Conservation (phyloP, 192 early-diverging fungal genomes). For the Mortierella antarctica region DNA sequence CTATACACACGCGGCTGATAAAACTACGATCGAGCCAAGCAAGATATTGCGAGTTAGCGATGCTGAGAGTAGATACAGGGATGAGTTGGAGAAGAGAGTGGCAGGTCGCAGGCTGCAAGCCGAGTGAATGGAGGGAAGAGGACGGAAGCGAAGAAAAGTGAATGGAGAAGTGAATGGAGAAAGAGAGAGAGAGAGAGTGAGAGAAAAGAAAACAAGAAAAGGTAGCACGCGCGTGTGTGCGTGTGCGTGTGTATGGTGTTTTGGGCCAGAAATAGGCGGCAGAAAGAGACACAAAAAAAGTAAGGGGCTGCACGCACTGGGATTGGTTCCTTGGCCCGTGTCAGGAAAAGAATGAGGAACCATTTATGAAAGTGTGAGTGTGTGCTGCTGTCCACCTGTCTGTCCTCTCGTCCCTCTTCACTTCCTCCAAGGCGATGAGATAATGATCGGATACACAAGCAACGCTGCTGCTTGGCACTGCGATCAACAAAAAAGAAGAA, state of each 20-base stretch:
- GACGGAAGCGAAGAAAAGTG: neutral
- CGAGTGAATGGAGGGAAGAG: neutral
- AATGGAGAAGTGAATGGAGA: neutral
- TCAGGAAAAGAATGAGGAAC: neutral
- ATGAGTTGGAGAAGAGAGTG: too few species aligned
- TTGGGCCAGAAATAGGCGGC: neutral
- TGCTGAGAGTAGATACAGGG: too few species aligned
- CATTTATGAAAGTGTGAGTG: neutral
- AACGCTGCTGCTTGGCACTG: neutral
- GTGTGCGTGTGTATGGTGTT: too few species aligned
- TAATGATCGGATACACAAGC: neutral
- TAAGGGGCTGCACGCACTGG: neutral
- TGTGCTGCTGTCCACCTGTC: neutral
- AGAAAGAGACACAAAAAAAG: neutral
- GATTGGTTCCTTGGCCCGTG: neutral
- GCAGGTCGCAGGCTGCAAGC: too few species aligned
- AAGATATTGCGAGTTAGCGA: too few species aligned
- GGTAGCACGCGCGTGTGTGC: neutral
- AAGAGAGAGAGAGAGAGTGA: constrained; percentile 4
- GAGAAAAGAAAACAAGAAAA: neutral
- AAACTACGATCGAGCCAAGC: too few species aligned
- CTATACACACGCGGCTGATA: too few species aligned
- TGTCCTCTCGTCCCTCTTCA: too few species aligned
- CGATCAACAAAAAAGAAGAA: neutral
- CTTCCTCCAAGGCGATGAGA: neutral